Percentiles rank a stretch among this genome's conserved stretches.
phyloP scores from a whole-genome alignment of 306 rosid genomes.

The Trifolium subterraneum region DNA sequence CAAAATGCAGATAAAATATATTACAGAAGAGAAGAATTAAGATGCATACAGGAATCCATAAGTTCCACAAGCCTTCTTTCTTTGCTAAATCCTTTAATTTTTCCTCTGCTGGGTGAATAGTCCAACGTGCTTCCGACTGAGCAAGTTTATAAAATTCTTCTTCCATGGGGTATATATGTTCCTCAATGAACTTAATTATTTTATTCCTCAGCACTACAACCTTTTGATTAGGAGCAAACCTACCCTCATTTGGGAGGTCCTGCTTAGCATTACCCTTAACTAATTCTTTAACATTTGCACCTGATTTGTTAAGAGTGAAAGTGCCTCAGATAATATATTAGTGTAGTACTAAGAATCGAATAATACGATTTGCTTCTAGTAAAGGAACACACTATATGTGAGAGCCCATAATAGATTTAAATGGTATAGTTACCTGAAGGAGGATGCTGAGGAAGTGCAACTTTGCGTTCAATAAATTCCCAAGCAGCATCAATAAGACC shows the following conservation, averaged over 20 bases:
- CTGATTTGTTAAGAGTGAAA: slow-evolving; percentile 46
- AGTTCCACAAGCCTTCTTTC: slow-evolving; percentile 96
- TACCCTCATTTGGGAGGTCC: slow-evolving; percentile 58
- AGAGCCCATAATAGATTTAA: slow-evolving; percentile 13
- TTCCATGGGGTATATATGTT: slow-evolving; percentile 89
- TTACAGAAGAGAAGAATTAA: slow-evolving; percentile 30
- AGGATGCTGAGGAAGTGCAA: slow-evolving; percentile 84
- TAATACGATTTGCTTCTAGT: slow-evolving; percentile 32
- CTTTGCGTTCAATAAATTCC: slow-evolving; percentile 58
- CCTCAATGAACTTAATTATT: slow-evolving; percentile 83
- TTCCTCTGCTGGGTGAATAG: slow-evolving; percentile 91
- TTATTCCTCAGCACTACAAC: slow-evolving; percentile 64
- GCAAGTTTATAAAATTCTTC: slow-evolving; percentile 82
- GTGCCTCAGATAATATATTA: slow-evolving; percentile 37
- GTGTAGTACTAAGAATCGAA: slow-evolving; percentile 34
- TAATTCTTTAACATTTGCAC: slow-evolving; percentile 42
- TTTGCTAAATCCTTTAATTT: slow-evolving; percentile 85
- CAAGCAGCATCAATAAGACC: slow-evolving; percentile 72
- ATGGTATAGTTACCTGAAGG: slow-evolving; percentile 66
- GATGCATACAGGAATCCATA: slow-evolving; percentile 86
- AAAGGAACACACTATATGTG: slow-evolving; percentile 26
- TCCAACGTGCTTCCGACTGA: slow-evolving; percentile 82
- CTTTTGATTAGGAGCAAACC: slow-evolving; percentile 67
- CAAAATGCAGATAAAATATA: slow-evolving; percentile 34
- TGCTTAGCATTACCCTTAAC: slow-evolving; percentile 52